Base-by-base conservation (phyloP, 2,329 filamentous ascomycete genomes). In the Penicillium sp. region DNA sequence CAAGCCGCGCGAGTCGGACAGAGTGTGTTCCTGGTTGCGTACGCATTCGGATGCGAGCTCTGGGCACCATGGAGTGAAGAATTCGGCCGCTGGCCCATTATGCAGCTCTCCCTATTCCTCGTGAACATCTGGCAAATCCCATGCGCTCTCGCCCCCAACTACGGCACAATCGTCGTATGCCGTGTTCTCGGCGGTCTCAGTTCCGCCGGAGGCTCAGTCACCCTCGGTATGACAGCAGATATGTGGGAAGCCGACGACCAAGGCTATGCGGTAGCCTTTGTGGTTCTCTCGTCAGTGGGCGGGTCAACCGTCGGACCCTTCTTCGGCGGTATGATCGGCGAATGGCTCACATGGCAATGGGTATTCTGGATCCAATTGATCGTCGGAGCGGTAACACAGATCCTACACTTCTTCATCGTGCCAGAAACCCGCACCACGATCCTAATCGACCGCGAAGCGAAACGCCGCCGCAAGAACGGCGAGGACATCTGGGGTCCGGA, bases 21-120 rank as follows among this genome's bases (percentile, higher is more conserved):
- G 58, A 87, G 88, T 75, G 84, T 91, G 60, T 94, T 92, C 75
- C 76, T 95, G 33, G 81, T 94, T 48, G 75, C 86, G 2, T 94
- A 95, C 70, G 90, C 90, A 39, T 92, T 94, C 70, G 90, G 91
- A 19, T 94, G 91, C 71, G 90, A 94, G 72, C 81, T 93, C 0
- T 94, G 90, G 90, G 90, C 91, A 0, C 90, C 90, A 0, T 94
- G 90, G 89, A 89, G 85, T 23, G 91, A 95, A 70, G 91, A 94
- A 68, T 81, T 92, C 50, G 91, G 91, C n/a, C 84, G 90, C 48
- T 88, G 85, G 80, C 87, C 87, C 2, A 83, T 93, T 57, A 81
- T 92, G 57, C 89, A 92, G 79, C 76, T 83, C 40, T 89, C 85
- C 27, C 75, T 94, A 57, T 81, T 88, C 61, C 76, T 94, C 13